A percentile compares a stretch with the other conserved stretches of the same genome.
Evolutionary conservation across 75 land plant species (phyloP).

Genomic region (Sequoiadendron giganteum): DNA sequence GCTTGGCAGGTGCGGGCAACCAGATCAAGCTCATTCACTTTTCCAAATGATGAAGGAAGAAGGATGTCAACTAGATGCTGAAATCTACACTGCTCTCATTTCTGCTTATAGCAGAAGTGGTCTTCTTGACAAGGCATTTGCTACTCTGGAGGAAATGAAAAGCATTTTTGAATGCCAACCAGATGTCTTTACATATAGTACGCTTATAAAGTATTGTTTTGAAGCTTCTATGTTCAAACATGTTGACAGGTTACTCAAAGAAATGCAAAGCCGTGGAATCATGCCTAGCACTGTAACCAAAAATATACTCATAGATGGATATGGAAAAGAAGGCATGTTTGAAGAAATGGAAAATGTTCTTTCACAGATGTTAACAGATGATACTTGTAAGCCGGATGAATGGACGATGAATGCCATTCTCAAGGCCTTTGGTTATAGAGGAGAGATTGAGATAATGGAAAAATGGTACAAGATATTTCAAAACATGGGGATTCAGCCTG

Average conservation of each 20-base stretch:
- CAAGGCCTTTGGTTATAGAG: conserved; percentile 65
- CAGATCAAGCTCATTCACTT: conserved; percentile 53
- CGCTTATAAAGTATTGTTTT: conserved; percentile 72
- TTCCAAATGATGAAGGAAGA: conserved; percentile 75
- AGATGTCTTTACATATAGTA: conserved; percentile 85
- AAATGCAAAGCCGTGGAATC: conserved; percentile 57
- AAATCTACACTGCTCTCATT: conserved; percentile 81
- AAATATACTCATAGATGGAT: conserved; percentile 76
- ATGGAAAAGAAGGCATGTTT: conserved; percentile 78
- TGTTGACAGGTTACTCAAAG: conserved; percentile 56
- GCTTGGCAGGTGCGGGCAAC: conserved; percentile 78
- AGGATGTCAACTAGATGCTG: conserved; percentile 48
- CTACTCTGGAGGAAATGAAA: conserved; percentile 65
- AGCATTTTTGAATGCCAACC: conserved; percentile 68
- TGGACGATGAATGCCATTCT: conserved; percentile 89
- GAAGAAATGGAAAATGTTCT: conserved; percentile 71
- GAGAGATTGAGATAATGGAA: conserved; percentile 84
- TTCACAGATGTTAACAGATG: conserved; percentile 55
- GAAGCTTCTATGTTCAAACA: conserved; percentile 56
- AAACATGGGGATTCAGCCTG: conserved; percentile 68
- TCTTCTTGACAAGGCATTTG: conserved; percentile 64
- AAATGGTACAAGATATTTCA: conserved; percentile 78
- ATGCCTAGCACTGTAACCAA: conserved; percentile 88
- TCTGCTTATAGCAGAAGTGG: conserved; percentile 63
- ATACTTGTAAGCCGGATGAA: conserved; percentile 63